These are phyloP conservation scores for Ogataea degrootiae DNA, from an alignment of 805 yeast genomes.

Conservation along the genomic window DNA sequence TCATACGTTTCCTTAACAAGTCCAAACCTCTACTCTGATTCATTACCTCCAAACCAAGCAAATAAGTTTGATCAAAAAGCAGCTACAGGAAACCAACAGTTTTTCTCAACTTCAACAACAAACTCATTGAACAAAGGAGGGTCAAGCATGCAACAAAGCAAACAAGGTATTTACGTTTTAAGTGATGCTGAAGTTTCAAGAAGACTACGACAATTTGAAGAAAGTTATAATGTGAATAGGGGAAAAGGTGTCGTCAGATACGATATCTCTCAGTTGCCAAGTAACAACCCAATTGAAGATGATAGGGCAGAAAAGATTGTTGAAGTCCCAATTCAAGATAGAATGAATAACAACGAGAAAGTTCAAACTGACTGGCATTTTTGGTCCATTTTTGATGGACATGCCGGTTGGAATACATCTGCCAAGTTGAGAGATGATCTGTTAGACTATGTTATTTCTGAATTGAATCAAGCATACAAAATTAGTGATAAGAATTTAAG, in stretches of 20 bases:
- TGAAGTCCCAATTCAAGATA: constrained; percentile 66
- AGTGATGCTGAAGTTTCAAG: constrained; percentile 68
- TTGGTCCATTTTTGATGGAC: constrained; percentile 96
- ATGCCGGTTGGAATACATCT: constrained; percentile 93
- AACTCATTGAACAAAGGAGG: constrained; percentile 39
- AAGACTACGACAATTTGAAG: constrained; percentile 67
- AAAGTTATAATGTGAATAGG: constrained; percentile 72
- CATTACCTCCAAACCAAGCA: constrained; percentile 16
- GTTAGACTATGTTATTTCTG: constrained; percentile 70
- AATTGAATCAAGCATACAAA: constrained; percentile 61
- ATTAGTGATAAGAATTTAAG: constrained; percentile 50
- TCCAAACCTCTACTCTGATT: constrained; percentile 25
- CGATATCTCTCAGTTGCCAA: constrained; percentile 84
- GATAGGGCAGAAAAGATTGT: constrained; percentile 81
- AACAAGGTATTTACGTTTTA: constrained; percentile 52
- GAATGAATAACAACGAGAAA: constrained; percentile 41
- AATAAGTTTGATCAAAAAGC: constrained; percentile 9
- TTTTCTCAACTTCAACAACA: constrained; percentile 37
- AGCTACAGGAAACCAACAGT: constrained; percentile 13
- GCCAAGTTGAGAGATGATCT: constrained; percentile 78
- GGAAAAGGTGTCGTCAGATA: constrained; percentile 86
- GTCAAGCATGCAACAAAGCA: constrained; percentile 34
- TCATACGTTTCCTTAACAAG: constrained; percentile 29
- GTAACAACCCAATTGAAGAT: constrained; percentile 93
- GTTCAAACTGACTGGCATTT: constrained; percentile 78